Conservation (phyloP, 2,329 filamentous ascomycete genomes). For the Trichoderma semiorbis region DNA sequence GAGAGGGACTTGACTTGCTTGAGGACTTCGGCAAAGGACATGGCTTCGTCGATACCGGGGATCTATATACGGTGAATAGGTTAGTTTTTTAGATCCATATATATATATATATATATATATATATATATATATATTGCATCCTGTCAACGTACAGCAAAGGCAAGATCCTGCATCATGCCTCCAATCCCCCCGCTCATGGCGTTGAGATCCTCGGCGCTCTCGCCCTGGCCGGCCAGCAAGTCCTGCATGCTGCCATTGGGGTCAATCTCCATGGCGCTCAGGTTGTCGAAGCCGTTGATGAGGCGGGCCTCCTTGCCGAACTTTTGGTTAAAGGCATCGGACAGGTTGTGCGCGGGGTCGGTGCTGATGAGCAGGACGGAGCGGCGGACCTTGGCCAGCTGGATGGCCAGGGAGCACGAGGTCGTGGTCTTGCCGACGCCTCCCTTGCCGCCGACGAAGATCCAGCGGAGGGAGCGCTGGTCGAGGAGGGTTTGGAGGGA, state of each 20-base stretch:
- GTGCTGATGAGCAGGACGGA: conserved; percentile 97
- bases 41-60: conserved; percentile 96
- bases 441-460: conserved; percentile 97
- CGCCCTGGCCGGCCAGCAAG: conserved; percentile 72
- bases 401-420: conserved; percentile 95
- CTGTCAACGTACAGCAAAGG: conserved; percentile 69
- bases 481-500: conserved; percentile 92
- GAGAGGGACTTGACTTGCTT: conserved; percentile 99
- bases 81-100: neutral
- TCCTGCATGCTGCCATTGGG: conserved; percentile 98
- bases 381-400: conserved; percentile 91
- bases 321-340: conserved; percentile 97
- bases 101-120: no score
- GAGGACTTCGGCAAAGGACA: conserved; percentile 98
- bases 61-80: conserved; percentile 55
- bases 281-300: conserved; percentile 85
- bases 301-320: conserved; percentile 97
- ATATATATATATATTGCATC: neutral
- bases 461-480: conserved; percentile 94
- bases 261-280: conserved; percentile 99
- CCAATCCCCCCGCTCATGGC: conserved; percentile 73
- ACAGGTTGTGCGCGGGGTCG: conserved; percentile 96
- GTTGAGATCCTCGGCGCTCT: conserved; percentile 55
- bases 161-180: conserved; percentile 97
- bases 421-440: conserved; percentile 99